Evolutionary conservation across 306 rosid species (phyloP), one percentile per base, ranked within the genome.

Genomic region (Medicago arabica): DNA sequence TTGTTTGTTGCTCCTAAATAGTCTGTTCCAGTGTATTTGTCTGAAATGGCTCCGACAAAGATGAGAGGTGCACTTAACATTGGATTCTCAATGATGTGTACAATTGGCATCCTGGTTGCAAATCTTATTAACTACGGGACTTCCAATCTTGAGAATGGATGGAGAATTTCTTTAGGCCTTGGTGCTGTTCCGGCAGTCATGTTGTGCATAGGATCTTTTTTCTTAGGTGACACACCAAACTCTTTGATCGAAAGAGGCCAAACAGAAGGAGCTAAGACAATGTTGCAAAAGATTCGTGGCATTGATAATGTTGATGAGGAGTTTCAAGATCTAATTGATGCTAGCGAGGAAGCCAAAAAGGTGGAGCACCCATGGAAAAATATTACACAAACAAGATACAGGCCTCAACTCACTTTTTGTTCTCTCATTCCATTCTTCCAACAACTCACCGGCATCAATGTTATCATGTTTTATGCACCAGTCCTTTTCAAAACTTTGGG

Each of bases 221-320:
- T 55, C 62, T 55, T 55, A 55, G 62, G 62, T 55, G 62, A 55
- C 62, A 55, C 62, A 55, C 62, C 31, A 21, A 55, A 55, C 6
- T 55, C 62, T 55, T 8, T 55, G 62, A 55, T 55, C 3, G 62
- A 55, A 55, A 19, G 62, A 19, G 36, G 62, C 7, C 34, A 55
- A 55, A 55, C 4, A 21, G 62, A 55, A 9, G 62, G 6, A 55
- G 62, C 62, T 18, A 34, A 6, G 38, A 4, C 0, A 34, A 34
- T 34, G 38, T 34, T 34, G 38, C 38, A 34, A 34, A 34, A 55
- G 9, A 57, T 57, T 57, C 62, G 62, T 9, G 62, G 62, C 31
- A 19, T 57, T 57, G 62, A 57, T 57, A 57, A 57, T 10, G 62
- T 57, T 57, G 34, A 57, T 3, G n/a, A 57, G 15, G 62, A 57